These are phyloP conservation scores for Metarhizium guizhouense DNA, from an alignment of 2,329 filamentous ascomycete genomes.

Conservation along the genomic window DNA sequence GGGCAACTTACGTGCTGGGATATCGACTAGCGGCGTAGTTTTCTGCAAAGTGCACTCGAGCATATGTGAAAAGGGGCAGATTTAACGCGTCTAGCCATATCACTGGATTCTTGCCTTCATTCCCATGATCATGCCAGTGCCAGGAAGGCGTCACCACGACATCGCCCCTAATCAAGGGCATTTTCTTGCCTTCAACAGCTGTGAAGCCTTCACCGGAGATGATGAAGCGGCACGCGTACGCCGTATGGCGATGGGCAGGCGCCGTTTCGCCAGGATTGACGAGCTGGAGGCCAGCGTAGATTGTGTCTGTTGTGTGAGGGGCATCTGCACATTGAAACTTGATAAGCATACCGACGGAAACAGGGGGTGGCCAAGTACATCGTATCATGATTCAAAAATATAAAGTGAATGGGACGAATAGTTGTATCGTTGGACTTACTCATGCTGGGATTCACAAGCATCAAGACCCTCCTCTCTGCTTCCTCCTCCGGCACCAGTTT, in stretches of 20 bases:
- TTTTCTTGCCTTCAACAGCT: conserved; percentile 38
- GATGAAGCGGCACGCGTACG: conserved; percentile 48
- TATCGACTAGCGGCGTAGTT: no score
- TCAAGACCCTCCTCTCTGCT: conserved; percentile 32
- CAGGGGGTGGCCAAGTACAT: no score
- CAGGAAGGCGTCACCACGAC: no score
- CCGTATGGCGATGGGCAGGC: conserved; percentile 45
- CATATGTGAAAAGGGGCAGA: no score
- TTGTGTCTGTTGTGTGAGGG: conserved; percentile 48
- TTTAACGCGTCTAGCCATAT: no score
- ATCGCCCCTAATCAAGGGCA: no score
- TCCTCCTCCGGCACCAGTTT: conserved; percentile 27
- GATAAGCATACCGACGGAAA: no score
- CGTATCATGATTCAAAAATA: no score
- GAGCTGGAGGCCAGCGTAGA: conserved; percentile 48
- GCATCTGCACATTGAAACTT: conserved; percentile 23
- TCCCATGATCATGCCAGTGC: no score
- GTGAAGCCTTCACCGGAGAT: conserved; percentile 50
- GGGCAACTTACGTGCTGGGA: no score
- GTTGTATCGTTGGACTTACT: conserved; percentile 16
- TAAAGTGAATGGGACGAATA: neutral
- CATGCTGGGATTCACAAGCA: conserved; percentile 40
- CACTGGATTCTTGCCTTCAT: no score
- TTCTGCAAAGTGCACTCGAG: no score
- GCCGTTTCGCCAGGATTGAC: conserved; percentile 48